Percentiles rank a stretch among this genome's conserved stretches.
Evolutionary conservation across 352 stramenopile species (phyloP).

Genomic region (Phytophthora multivora): DNA sequence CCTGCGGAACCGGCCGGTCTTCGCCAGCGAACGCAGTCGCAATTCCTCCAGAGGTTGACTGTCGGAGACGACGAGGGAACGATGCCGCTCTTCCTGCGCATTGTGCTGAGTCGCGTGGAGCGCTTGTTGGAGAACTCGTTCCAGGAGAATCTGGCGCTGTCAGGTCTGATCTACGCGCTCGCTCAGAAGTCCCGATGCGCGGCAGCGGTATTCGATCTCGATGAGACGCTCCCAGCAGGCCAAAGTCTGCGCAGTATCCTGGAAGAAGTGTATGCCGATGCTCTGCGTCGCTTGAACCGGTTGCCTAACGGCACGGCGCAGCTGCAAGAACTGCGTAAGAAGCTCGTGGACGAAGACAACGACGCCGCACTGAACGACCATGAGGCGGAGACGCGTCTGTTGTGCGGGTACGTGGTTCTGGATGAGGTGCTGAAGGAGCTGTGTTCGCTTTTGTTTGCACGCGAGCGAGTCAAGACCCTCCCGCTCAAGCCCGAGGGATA

Average conservation of each 20-base stretch:
- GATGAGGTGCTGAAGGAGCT: constrained; percentile 89
- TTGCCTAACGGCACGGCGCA: constrained; percentile 54
- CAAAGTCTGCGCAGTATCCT: constrained; percentile 77
- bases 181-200: constrained; percentile 66
- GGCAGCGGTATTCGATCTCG: constrained; percentile 58
- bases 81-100: constrained; percentile 65
- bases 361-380: constrained; percentile 63
- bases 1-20: constrained; percentile 45
- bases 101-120: constrained; percentile 78
- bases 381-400: constrained; percentile 63
- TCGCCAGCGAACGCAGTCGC: constrained; percentile 33
- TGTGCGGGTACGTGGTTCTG: constrained; percentile 80
- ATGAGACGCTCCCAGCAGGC: constrained; percentile 40
- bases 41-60: constrained; percentile 18
- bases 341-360: constrained; percentile 74
- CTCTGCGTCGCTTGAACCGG: constrained; percentile 58
- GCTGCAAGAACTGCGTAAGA: constrained; percentile 60
- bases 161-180: constrained; percentile 73
- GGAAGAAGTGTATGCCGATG: constrained; percentile 80
- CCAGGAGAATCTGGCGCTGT: constrained; percentile 82
- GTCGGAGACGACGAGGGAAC: constrained; percentile 18
- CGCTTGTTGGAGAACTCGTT: constrained; percentile 83
- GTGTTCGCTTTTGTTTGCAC: constrained; percentile 79
- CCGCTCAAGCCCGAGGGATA: constrained; percentile 83
- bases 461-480: constrained; percentile 71